Percentiles rank a stretch among this genome's conserved stretches.
Conservation (phyloP, 2,329 filamentous ascomycete species). For the Colletotrichum sp. region DNA sequence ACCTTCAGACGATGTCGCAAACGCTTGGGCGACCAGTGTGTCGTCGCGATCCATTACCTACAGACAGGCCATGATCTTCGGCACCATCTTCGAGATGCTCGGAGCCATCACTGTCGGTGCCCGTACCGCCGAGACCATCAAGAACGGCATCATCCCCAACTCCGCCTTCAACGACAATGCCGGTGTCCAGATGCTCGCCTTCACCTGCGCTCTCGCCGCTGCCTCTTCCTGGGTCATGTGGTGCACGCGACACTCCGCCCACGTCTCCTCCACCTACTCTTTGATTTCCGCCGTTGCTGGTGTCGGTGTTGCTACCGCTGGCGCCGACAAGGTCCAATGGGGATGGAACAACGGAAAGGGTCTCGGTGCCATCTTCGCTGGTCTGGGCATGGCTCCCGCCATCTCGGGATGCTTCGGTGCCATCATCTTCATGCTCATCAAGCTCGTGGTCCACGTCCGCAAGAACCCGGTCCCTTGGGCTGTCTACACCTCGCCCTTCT, state of each 20-base stretch:
- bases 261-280: conserved; percentile 76
- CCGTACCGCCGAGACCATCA: conserved; percentile 77
- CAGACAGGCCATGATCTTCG: conserved; percentile 70
- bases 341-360: conserved; percentile 73
- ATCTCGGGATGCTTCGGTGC: conserved; percentile 71
- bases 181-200: conserved; percentile 71
- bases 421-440: conserved; percentile 75
- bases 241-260: conserved; percentile 76
- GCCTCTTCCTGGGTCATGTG: conserved; percentile 80
- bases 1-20: conserved; percentile 76
- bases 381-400: conserved; percentile 72
- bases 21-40: conserved; percentile 81
- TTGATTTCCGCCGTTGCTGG: conserved; percentile 72
- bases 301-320: conserved; percentile 71
- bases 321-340: conserved; percentile 67
- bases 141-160: conserved; percentile 75
- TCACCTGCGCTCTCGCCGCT: conserved; percentile 67
- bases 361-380: conserved; percentile 74
- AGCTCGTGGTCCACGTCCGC: conserved; percentile 72
- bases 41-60: conserved; percentile 80
- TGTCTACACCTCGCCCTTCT: conserved; percentile 75
- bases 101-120: conserved; percentile 72
- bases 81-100: conserved; percentile 70
- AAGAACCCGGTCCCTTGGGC: conserved; percentile 76
- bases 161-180: conserved; percentile 63